A percentile compares a stretch with the other conserved stretches of the same genome.
Conservation (phyloP, 768 basidiomycete species). For the Suillus paluster region DNA sequence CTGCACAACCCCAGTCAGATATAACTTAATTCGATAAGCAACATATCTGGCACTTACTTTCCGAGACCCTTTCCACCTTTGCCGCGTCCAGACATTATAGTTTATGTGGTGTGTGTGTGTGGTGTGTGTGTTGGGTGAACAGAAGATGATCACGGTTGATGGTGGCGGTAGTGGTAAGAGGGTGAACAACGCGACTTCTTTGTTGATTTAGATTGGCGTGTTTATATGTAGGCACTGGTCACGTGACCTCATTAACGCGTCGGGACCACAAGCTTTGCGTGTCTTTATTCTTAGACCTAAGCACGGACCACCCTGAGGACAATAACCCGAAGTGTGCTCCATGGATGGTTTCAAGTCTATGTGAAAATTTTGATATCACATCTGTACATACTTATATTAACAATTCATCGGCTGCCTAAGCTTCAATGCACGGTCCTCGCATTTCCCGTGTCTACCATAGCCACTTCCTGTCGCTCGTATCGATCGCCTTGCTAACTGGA, state of each 20-base stretch:
- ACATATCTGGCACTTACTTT: conserved; percentile 31
- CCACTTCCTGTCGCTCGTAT: not conserved
- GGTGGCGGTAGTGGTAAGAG: conserved; percentile 31
- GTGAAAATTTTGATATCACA: not conserved
- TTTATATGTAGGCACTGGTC: conserved; percentile 32
- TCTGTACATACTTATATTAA: too few species aligned
- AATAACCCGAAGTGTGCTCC: too few species aligned
- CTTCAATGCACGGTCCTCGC: not conserved
- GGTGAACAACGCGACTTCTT: conserved; percentile 27
- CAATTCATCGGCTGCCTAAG: not conserved
- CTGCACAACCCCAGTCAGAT: conserved; percentile 24
- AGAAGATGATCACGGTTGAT: conserved; percentile 3
- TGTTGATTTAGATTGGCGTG: conserved; percentile 37
- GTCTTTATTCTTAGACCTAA: not conserved
- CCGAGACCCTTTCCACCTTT: conserved; percentile 56
- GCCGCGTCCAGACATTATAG: conserved; percentile 51
- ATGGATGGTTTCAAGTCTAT: not conserved
- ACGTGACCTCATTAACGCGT: conserved; percentile 22
- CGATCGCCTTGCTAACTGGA: not conserved
- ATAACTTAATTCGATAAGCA: not conserved
- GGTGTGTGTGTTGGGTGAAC: conserved; percentile 11
- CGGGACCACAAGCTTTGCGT: not conserved
- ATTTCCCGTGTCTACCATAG: not conserved
- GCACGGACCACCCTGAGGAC: not conserved
- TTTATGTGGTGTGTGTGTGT: conserved; percentile 12